These are phyloP conservation scores for Aspergillus vadensis DNA, from an alignment of 2,329 filamentous ascomycete genomes.

Conservation along the genomic window DNA sequence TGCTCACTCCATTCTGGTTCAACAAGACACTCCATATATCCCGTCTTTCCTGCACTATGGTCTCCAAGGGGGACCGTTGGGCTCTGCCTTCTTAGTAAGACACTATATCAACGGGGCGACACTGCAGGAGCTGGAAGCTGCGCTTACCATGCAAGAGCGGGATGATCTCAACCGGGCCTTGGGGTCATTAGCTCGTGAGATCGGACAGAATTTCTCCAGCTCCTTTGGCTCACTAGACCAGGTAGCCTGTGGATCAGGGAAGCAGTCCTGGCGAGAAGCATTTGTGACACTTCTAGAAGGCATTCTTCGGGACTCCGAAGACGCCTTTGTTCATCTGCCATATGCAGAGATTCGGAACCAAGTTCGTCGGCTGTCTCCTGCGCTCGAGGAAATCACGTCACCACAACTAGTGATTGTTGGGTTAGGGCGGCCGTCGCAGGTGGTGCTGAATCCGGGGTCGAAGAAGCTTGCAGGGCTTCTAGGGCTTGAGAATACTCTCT, in stretches of 20 bases:
- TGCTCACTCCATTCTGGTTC: constrained; percentile 40
- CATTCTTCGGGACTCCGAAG: constrained; percentile 59
- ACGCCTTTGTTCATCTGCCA: constrained; percentile 59
- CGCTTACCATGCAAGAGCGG: constrained; percentile 33
- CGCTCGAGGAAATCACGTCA: constrained; percentile 54
- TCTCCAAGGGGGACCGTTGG: constrained; percentile 27
- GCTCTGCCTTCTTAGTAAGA: constrained; percentile 41
- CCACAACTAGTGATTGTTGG: constrained; percentile 56
- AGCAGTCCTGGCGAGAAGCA: constrained; percentile 55
- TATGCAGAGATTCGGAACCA: constrained; percentile 58
- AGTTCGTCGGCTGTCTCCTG: constrained; percentile 45
- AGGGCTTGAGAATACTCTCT: constrained; percentile 57
- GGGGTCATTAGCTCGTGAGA: constrained; percentile 40
- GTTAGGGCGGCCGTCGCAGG: constrained; percentile 51
- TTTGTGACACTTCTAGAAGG: constrained; percentile 57
- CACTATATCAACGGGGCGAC: constrained; percentile 39
- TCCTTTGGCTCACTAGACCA: constrained; percentile 55
- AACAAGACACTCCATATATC: constrained; percentile 36
- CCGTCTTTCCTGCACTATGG: constrained; percentile 44
- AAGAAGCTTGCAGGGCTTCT: constrained; percentile 54
- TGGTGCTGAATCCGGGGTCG: constrained; percentile 53
- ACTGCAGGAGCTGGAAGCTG: constrained; percentile 33
- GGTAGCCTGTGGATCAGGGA: constrained; percentile 50
- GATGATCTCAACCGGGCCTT: constrained; percentile 40
- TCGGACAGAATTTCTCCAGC: constrained; percentile 50